Percentiles rank a stretch among this genome's conserved stretches.
Evolutionary conservation across 352 stramenopile species (phyloP).

Genomic region (Phytophthora pinifolia): DNA sequence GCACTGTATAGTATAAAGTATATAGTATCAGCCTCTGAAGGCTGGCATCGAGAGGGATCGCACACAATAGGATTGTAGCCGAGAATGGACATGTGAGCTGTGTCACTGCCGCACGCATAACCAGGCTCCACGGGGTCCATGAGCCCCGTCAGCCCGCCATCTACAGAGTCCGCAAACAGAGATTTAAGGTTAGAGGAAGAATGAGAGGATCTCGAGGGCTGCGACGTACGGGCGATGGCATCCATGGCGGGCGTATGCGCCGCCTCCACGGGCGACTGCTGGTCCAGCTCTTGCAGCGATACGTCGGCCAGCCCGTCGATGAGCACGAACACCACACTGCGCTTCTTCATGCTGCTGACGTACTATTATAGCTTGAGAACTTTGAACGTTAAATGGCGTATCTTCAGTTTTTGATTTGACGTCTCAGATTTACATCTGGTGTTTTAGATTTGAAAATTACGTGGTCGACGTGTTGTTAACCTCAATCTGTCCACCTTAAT

Average conservation of each 20-base stretch:
- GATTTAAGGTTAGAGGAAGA: constrained; percentile 3
- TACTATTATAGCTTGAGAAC: no score
- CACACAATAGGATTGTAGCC: constrained; percentile 86
- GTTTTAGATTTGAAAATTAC: no score
- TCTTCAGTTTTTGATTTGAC: no score
- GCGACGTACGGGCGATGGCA: constrained; percentile 67
- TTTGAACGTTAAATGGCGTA: no score
- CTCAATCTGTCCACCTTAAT: no score
- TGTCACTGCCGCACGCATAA: constrained; percentile 86
- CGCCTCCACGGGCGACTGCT: constrained; percentile 63
- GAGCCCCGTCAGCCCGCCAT: constrained; percentile 74
- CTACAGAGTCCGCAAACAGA: constrained; percentile 22
- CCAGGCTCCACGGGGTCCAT: constrained; percentile 86
- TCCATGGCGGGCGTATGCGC: constrained; percentile 84
- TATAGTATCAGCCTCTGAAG: constrained; percentile 1
- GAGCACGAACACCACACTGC: constrained; percentile 81
- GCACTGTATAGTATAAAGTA: constrained; percentile 6
- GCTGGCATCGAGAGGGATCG: constrained; percentile 4
- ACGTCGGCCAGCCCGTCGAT: constrained; percentile 86
- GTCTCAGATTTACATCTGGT: no score
- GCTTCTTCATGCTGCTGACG: constrained; percentile 42
- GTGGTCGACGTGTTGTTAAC: no score
- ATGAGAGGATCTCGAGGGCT: background rate
- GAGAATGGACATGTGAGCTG: constrained; percentile 89
- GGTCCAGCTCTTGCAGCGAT: constrained; percentile 53